Evolutionary conservation across 768 basidiomycete species (phyloP), one percentile per base, ranked within the genome.

Genomic region (Agrocybe pediades): DNA sequence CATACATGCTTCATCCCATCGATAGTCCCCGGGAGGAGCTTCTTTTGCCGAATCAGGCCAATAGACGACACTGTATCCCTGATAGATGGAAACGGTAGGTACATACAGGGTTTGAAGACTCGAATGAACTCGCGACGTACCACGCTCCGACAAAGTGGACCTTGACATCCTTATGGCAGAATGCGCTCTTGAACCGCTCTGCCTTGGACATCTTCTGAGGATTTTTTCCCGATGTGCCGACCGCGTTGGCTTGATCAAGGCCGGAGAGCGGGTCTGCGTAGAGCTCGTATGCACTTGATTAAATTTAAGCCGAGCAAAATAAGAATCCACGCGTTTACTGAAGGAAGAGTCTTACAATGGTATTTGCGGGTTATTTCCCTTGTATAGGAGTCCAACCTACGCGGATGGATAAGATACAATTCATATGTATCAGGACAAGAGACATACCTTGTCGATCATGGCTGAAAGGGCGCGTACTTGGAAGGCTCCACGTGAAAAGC

Each of bases 351-450:
- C 44, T 53, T 33, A 58, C 60, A 58, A 58, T 23, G 51, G 51
- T 13, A 62, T 58, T 44, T 75, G 76, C 24, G 71, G 65, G 13
- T 72, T 56, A 50, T 78, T 78, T 41, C 75, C 75, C n/a, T 68
- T 68, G 20, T 65, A 61, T 26, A 78, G 63, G 6, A 79, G 55
- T 11, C 77, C 78, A 6, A 79, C 74, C 77, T 78, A n/a, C 15
- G 11, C 8, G 17, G 9, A 25, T n/a, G 7, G 29, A 15, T 13
- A 19, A 2, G 20, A 36, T 24, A 5, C 2, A 16, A 29, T 2
- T 16, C 30, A 20, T 40, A 46, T n/a, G n/a, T 3, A 9, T 13
- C 2, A 23, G 17, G 9, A 7, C 8, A 9, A 27, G 13, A 6
- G 15, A n/a, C 7, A 9, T 39, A 76, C 79, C 44, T 58, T 69